A percentile compares a stretch with the other conserved stretches of the same genome.
Conservation (phyloP, 768 basidiomycete genomes). For the Phlebiopsis flavidoalba region DNA sequence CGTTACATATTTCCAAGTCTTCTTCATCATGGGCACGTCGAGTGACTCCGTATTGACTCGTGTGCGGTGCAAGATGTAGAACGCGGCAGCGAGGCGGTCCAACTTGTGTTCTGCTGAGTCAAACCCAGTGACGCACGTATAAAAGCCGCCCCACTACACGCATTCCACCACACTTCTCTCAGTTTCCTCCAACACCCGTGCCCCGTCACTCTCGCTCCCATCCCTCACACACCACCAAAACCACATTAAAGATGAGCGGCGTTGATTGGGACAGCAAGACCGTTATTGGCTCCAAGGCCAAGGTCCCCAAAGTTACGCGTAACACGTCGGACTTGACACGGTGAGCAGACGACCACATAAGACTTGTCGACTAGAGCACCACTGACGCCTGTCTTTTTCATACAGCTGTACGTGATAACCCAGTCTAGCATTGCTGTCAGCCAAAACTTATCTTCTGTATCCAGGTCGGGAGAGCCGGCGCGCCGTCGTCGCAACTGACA, state of each 20-base stretch:
- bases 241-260: conserved; percentile 25
- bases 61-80: neutral
- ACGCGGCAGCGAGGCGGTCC: conserved; percentile 10
- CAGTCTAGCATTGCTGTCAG: neutral
- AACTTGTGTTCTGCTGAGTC: conserved; percentile 14
- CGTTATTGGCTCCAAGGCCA: conserved; percentile 69
- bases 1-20: neutral
- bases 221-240: neutral
- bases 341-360: conserved; percentile 24
- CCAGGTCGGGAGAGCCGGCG: conserved; percentile 73
- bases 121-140: conserved; percentile 18
- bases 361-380: neutral
- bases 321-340: conserved; percentile 54
- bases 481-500: conserved; percentile 78
- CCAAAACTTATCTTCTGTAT: neutral
- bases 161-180: conserved; percentile 15
- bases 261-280: conserved; percentile 66
- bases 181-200: conserved; percentile 6
- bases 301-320: conserved; percentile 58
- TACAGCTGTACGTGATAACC: conserved; percentile 12
- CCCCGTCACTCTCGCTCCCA: neutral
- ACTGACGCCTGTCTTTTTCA: neutral
- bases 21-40: neutral
- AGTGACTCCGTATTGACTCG: neutral
- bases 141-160: conserved; percentile 14